These are phyloP conservation scores for Holtermanniella nyarrowii DNA, from an alignment of 768 basidiomycete species.

Conservation along the genomic window DNA sequence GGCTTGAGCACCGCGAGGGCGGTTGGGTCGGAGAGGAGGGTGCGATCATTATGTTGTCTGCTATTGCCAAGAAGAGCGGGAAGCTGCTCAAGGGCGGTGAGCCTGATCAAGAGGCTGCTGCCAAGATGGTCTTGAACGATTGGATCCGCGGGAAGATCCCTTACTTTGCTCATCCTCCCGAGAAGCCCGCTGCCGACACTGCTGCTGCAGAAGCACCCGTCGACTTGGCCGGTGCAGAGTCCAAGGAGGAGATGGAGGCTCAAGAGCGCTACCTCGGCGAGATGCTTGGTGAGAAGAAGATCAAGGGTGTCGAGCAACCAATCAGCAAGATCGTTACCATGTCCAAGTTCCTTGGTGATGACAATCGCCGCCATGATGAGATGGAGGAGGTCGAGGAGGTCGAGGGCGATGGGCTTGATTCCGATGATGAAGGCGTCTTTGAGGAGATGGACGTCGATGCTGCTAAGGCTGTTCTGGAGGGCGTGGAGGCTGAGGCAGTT, in stretches of 20 bases:
- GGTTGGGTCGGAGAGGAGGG: constrained; percentile 47
- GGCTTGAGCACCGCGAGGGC: constrained; percentile 36
- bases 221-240: constrained; percentile 15
- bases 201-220: constrained; percentile 43
- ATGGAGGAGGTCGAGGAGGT: constrained; percentile 21
- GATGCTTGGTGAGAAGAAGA: constrained; percentile 43
- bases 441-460: constrained; percentile 24
- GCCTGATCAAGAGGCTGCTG: constrained; percentile 79
- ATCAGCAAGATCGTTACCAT: constrained; percentile 78
- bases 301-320: constrained; percentile 69
- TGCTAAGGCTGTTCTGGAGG: constrained; percentile 35
- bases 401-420: constrained; percentile 28
- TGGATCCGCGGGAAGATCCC: constrained; percentile 97
- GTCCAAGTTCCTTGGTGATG: constrained; percentile 75
- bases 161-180: constrained; percentile 88
- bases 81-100: constrained; percentile 88
- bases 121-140: constrained; percentile 89
- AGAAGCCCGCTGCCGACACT: constrained; percentile 44
- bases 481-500: constrained; percentile 42
- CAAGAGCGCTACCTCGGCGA: constrained; percentile 50
- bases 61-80: constrained; percentile 81
- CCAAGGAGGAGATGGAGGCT: constrained; percentile 44
- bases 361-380: constrained; percentile 58
- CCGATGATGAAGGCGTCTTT: constrained; percentile 35
- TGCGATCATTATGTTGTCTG: constrained; percentile 68